Percentiles rank a stretch among this genome's conserved stretches.
Evolutionary conservation across 345 rosid species (phyloP).

Genomic region (Trapa incisa): DNA sequence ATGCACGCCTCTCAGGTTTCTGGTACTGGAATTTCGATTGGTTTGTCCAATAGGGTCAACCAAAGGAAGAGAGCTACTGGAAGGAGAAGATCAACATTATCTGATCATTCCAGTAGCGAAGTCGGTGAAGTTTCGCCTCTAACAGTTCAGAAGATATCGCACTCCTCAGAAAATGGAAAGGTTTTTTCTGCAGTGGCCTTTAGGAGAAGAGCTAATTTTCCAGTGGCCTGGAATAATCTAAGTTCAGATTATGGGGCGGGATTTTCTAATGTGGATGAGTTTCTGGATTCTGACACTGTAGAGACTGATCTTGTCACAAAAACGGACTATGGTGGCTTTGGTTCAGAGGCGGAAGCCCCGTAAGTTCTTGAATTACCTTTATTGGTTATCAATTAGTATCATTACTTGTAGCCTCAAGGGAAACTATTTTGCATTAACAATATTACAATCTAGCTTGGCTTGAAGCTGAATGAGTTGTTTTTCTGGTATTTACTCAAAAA

Average conservation of each 20-base stretch:
- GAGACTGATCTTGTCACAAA: conserved; percentile 12
- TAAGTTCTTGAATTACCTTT: conserved; percentile 24
- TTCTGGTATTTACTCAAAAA: not conserved
- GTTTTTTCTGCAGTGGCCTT: conserved; percentile 20
- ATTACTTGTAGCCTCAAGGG: not conserved
- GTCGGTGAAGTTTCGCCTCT: conserved; percentile 7
- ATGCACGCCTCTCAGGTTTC: conserved; percentile 7
- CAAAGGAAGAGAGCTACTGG: conserved; percentile 13
- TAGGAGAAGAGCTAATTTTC: conserved; percentile 14
- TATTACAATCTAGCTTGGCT: not conserved
- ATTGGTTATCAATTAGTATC: not conserved
- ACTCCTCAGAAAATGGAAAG: conserved; percentile 13
- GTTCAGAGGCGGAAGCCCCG: conserved; percentile 22
- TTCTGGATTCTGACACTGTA: conserved; percentile 12
- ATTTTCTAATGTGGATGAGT: conserved; percentile 21
- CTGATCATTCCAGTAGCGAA: conserved; percentile 7
- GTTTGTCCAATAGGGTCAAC: conserved; percentile 20
- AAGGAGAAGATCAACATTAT: conserved; percentile 11
- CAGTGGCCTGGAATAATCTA: conserved; percentile 21
- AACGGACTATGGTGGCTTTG: conserved; percentile 18
- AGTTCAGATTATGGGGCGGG: conserved; percentile 37
- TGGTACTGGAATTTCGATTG: conserved; percentile 4
- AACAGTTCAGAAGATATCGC: conserved; percentile 12
- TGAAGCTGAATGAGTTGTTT: not conserved
- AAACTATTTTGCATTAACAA: not conserved